Conservation (phyloP, 352 stramenopile species). For the Pythium scleroteichum region DNA sequence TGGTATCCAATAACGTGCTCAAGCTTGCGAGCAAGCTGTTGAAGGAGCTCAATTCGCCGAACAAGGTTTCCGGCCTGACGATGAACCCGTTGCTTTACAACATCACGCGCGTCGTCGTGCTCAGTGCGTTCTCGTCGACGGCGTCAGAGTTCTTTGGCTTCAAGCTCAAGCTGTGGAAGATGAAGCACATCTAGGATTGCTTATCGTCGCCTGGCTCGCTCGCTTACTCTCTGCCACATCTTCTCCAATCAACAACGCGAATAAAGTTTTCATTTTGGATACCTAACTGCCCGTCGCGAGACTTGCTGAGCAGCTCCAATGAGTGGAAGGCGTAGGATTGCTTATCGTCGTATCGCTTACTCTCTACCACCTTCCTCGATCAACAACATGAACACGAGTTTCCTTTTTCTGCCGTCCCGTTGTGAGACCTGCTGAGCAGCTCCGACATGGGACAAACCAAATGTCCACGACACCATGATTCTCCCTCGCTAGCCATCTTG, state of each 20-base stretch:
- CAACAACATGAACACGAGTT: no score
- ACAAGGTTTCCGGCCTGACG: constrained; percentile 89
- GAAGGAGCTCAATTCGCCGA: constrained; percentile 90
- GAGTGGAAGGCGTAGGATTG: no score
- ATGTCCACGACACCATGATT: not conserved
- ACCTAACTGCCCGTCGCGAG: no score
- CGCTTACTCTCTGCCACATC: not conserved
- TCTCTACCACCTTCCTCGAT: no score
- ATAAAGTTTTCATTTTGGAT: no score
- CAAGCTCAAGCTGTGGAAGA: constrained; percentile 91
- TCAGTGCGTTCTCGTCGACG: constrained; percentile 88
- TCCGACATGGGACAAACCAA: not conserved
- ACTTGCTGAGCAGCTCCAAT: not conserved
- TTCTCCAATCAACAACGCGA: no score
- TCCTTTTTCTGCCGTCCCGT: no score
- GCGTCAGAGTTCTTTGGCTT: constrained; percentile 91
- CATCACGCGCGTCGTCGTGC: constrained; percentile 85
- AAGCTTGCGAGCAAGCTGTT: constrained; percentile 91
- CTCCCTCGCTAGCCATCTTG: not conserved
- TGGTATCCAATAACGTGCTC: constrained; percentile 90
- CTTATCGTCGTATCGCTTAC: not conserved
- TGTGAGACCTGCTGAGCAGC: not conserved
- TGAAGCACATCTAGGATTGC: constrained; percentile 58
- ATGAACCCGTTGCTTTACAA: constrained; percentile 92
- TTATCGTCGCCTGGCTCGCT: constrained; percentile 7